phyloP scores from a whole-genome alignment of 2,329 filamentous ascomycete species.

The Fusarium hainanense region DNA sequence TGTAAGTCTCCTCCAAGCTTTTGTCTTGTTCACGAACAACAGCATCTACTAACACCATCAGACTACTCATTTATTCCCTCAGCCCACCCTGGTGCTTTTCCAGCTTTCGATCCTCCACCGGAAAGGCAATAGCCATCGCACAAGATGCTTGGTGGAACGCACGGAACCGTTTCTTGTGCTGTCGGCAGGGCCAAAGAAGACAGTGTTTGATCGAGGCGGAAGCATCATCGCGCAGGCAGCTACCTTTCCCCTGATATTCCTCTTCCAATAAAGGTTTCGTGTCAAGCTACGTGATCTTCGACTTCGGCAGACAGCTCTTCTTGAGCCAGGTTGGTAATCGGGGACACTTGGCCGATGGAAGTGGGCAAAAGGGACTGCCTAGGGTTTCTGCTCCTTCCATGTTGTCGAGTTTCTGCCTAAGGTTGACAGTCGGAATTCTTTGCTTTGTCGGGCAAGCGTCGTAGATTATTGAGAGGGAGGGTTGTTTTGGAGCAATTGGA shows the following conservation, averaged over 20 bases:
- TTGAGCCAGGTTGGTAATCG: too few relatives aligned
- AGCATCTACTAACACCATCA: not conserved
- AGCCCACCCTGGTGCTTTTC: not conserved
- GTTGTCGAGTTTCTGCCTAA: too few relatives aligned
- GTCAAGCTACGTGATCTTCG: not conserved
- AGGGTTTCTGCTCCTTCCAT: too few relatives aligned
- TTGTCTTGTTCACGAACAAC: not conserved
- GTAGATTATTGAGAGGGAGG: too few relatives aligned
- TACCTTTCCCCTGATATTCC: rapidly evolving
- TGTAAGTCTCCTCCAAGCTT: not conserved
- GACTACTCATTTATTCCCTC: not conserved
- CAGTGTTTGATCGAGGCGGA: not conserved
- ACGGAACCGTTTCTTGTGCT: not conserved
- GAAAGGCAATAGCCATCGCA: rapidly evolving
- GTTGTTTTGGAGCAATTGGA: too few relatives aligned
- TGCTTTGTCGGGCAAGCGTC: too few relatives aligned
- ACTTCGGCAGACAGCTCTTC: too few relatives aligned
- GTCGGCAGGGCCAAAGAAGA: not conserved
- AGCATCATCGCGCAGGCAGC: not conserved
- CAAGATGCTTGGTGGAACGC: not conserved
- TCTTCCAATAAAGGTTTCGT: not conserved
- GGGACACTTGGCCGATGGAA: too few relatives aligned
- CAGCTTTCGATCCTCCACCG: not conserved
- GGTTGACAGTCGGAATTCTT: too few relatives aligned
- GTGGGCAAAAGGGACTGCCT: too few relatives aligned